Conservation (phyloP, 2,329 filamentous ascomycete species). For the Exophiala spinifera region DNA sequence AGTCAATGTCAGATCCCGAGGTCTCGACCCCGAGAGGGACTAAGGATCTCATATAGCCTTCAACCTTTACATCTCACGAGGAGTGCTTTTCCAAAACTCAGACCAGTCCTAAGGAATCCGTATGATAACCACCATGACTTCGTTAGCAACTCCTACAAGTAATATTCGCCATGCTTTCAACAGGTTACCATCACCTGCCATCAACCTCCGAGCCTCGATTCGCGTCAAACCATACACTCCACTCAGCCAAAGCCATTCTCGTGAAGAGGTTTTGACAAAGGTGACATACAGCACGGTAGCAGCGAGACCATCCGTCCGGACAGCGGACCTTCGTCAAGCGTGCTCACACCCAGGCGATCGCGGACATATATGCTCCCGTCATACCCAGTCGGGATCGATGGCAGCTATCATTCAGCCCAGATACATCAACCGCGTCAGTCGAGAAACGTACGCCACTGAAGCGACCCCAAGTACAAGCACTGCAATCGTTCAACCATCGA, state of each 20-base stretch:
- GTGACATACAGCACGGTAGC: background rate
- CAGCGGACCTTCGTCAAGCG: background rate
- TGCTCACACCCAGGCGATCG: background rate
- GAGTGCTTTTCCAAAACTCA: too few species aligned
- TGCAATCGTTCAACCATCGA: conserved; percentile 33
- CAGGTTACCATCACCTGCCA: background rate
- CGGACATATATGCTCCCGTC: background rate
- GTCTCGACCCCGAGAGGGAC: too few species aligned
- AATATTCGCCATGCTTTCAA: background rate
- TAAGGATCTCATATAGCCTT: too few species aligned
- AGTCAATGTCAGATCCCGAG: too few species aligned
- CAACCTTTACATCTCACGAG: too few species aligned
- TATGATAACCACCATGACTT: too few species aligned
- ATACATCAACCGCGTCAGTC: background rate
- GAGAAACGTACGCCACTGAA: conserved; percentile 1
- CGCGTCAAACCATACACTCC: background rate
- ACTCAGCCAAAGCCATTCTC: too few species aligned
- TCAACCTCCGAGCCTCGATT: too few species aligned
- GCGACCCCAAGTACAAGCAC: background rate
- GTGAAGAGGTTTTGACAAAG: background rate
- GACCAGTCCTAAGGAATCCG: too few species aligned
- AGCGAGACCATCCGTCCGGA: background rate
- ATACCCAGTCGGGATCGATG: too few species aligned
- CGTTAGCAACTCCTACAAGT: too few species aligned
- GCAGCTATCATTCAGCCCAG: background rate